Conservation (phyloP, 805 yeast species). For the Ogataea chonburiensis region DNA sequence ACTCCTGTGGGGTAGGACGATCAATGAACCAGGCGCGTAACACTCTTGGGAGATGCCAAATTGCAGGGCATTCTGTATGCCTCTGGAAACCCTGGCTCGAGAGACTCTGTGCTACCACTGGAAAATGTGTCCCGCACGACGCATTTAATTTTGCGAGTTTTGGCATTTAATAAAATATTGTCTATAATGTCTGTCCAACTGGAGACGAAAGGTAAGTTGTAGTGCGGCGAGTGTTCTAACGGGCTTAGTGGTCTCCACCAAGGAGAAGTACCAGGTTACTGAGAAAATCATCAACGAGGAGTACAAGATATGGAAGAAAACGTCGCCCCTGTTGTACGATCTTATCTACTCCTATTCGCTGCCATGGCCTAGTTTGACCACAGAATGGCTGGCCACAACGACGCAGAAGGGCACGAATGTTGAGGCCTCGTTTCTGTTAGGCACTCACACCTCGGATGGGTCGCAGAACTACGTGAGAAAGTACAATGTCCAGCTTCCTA, state of each 20-base stretch:
- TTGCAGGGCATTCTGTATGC: too few relatives aligned
- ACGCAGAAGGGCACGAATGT: conserved; percentile 14
- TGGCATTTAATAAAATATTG: conserved; percentile 1
- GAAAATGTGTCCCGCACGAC: conserved; percentile 3
- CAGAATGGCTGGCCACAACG: conserved; percentile 62
- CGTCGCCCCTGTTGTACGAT: conserved; percentile 76
- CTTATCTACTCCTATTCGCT: conserved; percentile 66
- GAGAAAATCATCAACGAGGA: conserved; percentile 74
- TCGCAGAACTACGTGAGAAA: conserved; percentile 45
- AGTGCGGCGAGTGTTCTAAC: conserved; percentile 11
- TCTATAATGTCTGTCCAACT: conserved; percentile 6
- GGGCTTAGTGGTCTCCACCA: conserved; percentile 23
- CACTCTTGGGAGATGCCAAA: too few relatives aligned
- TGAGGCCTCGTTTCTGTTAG: conserved; percentile 40
- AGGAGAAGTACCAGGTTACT: conserved; percentile 45
- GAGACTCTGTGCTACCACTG: too few relatives aligned
- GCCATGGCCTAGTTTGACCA: conserved; percentile 68
- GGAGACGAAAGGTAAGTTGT: conserved; percentile 12
- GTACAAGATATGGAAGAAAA: conserved; percentile 80
- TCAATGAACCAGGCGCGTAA: too few relatives aligned
- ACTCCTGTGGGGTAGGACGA: too few relatives aligned
- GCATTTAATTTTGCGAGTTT: neutral
- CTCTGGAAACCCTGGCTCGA: too few relatives aligned
- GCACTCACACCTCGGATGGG: conserved; percentile 44
- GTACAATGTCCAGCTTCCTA: conserved; percentile 47